Evolutionary conservation across 495 filamentous ascomycete species (phyloP), one percentile per base, ranked within the genome.

Genomic region (Aspergillus olivimuriae): DNA sequence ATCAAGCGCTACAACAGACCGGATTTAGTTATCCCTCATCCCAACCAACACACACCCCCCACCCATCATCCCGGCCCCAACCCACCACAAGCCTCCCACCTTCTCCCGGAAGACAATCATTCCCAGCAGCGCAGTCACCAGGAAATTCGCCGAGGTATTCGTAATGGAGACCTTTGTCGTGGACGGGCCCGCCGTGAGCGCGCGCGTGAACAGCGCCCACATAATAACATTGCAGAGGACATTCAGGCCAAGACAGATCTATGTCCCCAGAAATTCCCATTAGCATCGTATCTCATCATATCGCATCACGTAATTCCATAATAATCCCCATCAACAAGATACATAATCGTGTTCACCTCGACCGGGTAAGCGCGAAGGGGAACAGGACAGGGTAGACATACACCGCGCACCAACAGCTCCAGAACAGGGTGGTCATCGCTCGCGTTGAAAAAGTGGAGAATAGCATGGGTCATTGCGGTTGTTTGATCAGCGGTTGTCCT

Each of bases 21-120:
- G 9, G 39, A 19, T 9, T 34, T 43, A 46, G 14, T 42, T 14
- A 37, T 91, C 86, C 48, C 87, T 77, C 54, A 85, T 73, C 7
- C 91, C 88, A 56, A 96, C 88, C 34, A 96, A 80, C 12, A 96
- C 87, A 68, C 89, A 95, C 10, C 91, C 91, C 2, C 77, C 89
- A 0, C 94, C 87, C 43, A 96, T 77, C 66, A 94, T 65, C 41
- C 73, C 76, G 0, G 91, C 91, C 7, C 91, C 91, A 4, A 86
- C 55, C 84, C 87, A 96, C 91, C 91, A 97, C 35, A 92, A 64
- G 26, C 81, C 81, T 7, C 82, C 80, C 34, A 94, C 68, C 4
- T 63, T 55, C 66, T 94, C 87, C 15, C 70, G 56, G 60, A 94
- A 94, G 4, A 94, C 75, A 36, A 80, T 41, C 55, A 78, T 76